These are phyloP conservation scores for Nemania sp. DNA, from an alignment of 2,329 filamentous ascomycete species.

Conservation along the genomic window DNA sequence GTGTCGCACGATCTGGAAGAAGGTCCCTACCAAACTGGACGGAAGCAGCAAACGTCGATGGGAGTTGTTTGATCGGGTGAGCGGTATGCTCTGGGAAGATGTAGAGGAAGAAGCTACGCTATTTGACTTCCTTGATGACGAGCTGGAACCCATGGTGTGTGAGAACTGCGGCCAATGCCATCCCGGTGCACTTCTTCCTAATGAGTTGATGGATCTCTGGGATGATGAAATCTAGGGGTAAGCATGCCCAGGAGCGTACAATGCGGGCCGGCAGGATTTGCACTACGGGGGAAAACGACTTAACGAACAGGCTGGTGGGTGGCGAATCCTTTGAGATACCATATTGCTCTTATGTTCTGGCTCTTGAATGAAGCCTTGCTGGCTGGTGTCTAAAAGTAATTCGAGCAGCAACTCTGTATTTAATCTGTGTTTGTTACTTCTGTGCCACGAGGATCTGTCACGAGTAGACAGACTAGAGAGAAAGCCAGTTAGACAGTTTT, in stretches of 20 bases:
- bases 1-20: constrained; percentile 64
- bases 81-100: constrained; percentile 49
- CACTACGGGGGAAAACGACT: constrained; percentile 20
- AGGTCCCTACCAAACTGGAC: constrained; percentile 57
- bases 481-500: constrained; percentile 1
- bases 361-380: constrained; percentile 20
- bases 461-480: not conserved
- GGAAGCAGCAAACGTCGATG: constrained; percentile 59
- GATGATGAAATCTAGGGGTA: constrained; percentile 39
- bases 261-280: not conserved
- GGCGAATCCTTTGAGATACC: constrained; percentile 42
- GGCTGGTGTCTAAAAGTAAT: constrained; percentile 15
- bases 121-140: constrained; percentile 47
- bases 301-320: constrained; percentile 16
- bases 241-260: not conserved
- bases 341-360: constrained; percentile 37
- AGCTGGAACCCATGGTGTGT: constrained; percentile 45
- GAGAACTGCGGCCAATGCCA: constrained; percentile 50
- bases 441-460: not conserved
- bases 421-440: constrained; percentile 1
- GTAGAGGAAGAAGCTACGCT: constrained; percentile 48
- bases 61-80: constrained; percentile 59
- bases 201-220: constrained; percentile 48
- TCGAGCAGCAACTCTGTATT: constrained; percentile 3
- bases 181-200: constrained; percentile 47